Base-by-base conservation (phyloP, 306 rosid species). In the Mucuna pruriens region DNA sequence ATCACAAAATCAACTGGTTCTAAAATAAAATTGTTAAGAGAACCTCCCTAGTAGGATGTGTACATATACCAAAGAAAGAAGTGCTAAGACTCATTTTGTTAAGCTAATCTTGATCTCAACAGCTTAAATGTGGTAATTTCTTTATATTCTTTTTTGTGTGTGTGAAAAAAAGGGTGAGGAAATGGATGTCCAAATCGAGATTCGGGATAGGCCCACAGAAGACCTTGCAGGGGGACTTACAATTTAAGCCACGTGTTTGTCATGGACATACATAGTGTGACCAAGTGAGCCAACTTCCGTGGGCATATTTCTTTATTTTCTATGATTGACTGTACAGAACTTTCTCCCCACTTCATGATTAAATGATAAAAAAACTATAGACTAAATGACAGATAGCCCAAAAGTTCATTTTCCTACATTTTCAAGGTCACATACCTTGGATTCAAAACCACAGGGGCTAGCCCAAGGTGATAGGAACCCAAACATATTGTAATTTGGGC, bases 401-500 rank as follows among this genome's bases (percentile, higher is more conserved):
- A 23, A 72, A 25, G 44, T 80, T 71, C 20, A 25, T 23, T 72
- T 36, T 22, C 52, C 49, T 64, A 39, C 76, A 80, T 39, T 71
- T 15, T n/a, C 75, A 38, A 29, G 2, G 17, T 52, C 68, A 54
- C 68, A 12, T 60, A 31, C 65, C 46, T 29, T 52, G 75, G 22
- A 29, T 39, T 63, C 77, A 39, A 40, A 55, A 78, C 44, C 71
- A 69, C 44, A 45, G 64, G 38, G 25, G 55, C 12, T 34, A 71
- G 73, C 79, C 86, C 75, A 78, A 51, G 61, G 23, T 26, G 61
- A 65, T 51, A 29, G 70, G 26, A 19, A 65, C 71, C 75, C 70
- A 64, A 61, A 61, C 40, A 61, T 25, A 22, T 19, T 76, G 22
- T 38, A 65, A 49, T 73, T 52, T 78, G 86, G 80, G 83, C 83